Base-by-base conservation (phyloP, 1,139 yeast genomes). In the Suhomyces wounanorum region DNA sequence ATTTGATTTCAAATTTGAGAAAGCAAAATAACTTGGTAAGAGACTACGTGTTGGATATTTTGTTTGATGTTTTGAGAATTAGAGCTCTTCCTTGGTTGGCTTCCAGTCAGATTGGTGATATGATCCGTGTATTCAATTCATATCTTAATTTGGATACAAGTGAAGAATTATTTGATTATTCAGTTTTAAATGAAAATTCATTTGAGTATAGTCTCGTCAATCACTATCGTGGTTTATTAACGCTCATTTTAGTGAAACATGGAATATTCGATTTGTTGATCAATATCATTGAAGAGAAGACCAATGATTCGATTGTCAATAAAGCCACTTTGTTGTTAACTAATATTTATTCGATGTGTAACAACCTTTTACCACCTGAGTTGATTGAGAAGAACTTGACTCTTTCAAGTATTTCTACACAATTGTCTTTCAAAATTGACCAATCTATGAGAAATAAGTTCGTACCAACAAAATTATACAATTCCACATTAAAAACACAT, bases 1-100 rank as follows among this genome's bases (percentile, higher is more conserved):
- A 83, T 50, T 70, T 94, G 36, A 70, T 92, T 1, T 72, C 78
- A 38, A 86, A 92, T 62, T 69, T 92, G 49, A 73, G 75, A 28
- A 82, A 84, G 49, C 87, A 87, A 0, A 75, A 81, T 21, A 66
- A 77, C 1, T 68, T 73, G 25, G 72, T 89, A 14, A 80, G 92
- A 25, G 87, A 82, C 35, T 79, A 82, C 36, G 66, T 91, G 6
- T 71, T 91, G 59, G 96, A 91, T 61, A 73, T 91, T 6, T 72
- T 92, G 39, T 77, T 86, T 39, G 92, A 89, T 61, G 70, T 89
- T 2, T 72, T 91, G 38, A 68, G 85, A 50, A 82, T 91, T 8
- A 73, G 77, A 57, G 75, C 84, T 0, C 68, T 89, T 16, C 83
- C 89, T 0, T 85, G 89, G 85, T 65, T 84, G 30, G 59, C 59